Base-by-base conservation (phyloP, 129 eudicot genomes). In the Apium graveolens region DNA sequence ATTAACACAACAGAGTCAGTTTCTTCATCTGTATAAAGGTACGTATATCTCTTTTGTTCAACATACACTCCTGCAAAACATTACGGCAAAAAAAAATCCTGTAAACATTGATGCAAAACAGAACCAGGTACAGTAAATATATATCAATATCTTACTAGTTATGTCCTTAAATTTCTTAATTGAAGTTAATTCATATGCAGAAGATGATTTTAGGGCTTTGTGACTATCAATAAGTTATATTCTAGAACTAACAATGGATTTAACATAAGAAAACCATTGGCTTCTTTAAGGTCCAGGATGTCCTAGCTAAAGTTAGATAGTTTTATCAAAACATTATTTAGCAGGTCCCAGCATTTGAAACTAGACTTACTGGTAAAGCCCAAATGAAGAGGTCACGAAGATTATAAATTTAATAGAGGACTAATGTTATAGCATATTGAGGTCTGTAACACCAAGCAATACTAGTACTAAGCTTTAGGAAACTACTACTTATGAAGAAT, bases 11-110 rank as follows among this genome's bases (percentile, higher is more conserved):
- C 75, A 31, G 79, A 76, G 39, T 93, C 88, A 76, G 87, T 82
- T 80, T 92, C 96, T 81, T 89, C 97, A 86, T 92, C 96, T 7
- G 97, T 88, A 78, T 95, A 95, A 69, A 90, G 85, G 82, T 95
- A 95, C 20, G 89, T 81, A 62, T 76, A 82, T 73, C 81, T 41
- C 83, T 90, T 95, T 45, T 85, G 90, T 85, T 87, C 88, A 82
- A 95, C 99, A 83, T 24, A 88, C 60, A 95, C 84, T 80, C 81
- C 99, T 95, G 99, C 81, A 87, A 48, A 43, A 77, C 57, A 81
- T 66, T 60, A 60, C n/a, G 20, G 5, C 11, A 26, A 11, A 27
- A 27, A 38, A 27, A 38, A 74, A 18, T 7, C 8, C 44, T 12
- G 11, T n/a, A 43, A 35, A 7, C 35, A n/a, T 41, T 72, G 13